A percentile compares a stretch with the other conserved stretches of the same genome.
These are phyloP conservation scores for Pseudoturritis turrita DNA, from an alignment of 345 rosid genomes.

Conservation along the genomic window DNA sequence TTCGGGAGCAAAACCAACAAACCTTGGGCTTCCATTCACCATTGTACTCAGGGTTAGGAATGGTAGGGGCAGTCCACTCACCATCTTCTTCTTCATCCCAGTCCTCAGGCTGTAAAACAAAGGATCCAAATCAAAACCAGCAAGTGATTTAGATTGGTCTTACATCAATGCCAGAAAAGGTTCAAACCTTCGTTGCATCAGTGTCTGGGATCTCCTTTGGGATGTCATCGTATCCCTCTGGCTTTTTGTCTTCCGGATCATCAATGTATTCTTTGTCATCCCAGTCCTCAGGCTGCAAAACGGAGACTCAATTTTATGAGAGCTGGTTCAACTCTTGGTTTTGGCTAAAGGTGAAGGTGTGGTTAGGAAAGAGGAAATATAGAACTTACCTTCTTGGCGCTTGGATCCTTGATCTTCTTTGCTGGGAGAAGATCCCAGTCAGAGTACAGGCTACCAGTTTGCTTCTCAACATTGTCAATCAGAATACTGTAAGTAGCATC, in stretches of 20 bases:
- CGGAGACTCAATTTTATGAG: background rate
- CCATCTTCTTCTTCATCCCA: constrained; percentile 99
- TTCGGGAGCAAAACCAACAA: constrained; percentile 14
- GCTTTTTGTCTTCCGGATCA: constrained; percentile 93
- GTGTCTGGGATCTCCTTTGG: constrained; percentile 86
- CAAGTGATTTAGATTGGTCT: background rate
- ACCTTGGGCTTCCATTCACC: constrained; percentile 98
- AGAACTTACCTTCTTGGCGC: constrained; percentile 68
- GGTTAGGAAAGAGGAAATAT: background rate
- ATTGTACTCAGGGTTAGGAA: constrained; percentile 92
- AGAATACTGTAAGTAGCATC: constrained; percentile 95
- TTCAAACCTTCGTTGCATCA: constrained; percentile 80
- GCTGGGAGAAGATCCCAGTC: constrained; percentile 97
- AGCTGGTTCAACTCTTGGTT: background rate
- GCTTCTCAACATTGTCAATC: constrained; percentile 92
- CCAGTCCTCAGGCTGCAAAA: constrained; percentile 94
- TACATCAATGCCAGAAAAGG: background rate
- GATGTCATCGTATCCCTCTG: constrained; percentile 97
- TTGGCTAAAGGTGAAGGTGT: too few relatives aligned
- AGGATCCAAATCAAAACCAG: background rate
- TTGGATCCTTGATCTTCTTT: constrained; percentile 91
- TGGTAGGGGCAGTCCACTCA: constrained; percentile 95
- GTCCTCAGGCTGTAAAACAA: constrained; percentile 68
- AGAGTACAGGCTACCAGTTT: constrained; percentile 81
- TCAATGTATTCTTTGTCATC: constrained; percentile 84